A percentile compares a stretch with the other conserved stretches of the same genome.
Evolutionary conservation across 306 rosid genomes (phyloP).

Genomic region (Begonia peltatifolia): DNA sequence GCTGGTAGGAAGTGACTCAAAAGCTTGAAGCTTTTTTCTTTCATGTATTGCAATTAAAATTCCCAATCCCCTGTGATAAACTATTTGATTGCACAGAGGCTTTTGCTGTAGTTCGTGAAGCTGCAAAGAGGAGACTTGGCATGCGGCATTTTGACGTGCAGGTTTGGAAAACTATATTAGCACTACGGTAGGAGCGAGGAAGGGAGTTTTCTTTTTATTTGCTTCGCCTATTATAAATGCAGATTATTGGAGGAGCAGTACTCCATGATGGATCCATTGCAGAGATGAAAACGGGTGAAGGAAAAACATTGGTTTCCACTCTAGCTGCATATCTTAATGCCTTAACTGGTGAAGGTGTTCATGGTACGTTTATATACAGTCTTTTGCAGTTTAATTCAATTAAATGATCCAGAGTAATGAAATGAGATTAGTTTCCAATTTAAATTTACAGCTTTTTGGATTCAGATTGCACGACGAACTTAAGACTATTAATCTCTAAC

Average conservation of each 20-base stretch:
- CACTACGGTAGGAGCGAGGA: too few relatives aligned
- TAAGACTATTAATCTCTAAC: too few relatives aligned
- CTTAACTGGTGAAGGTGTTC: constrained; percentile 85
- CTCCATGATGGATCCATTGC: constrained; percentile 97
- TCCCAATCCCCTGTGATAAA: too few relatives aligned
- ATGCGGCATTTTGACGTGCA: constrained; percentile 99
- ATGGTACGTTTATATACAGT: constrained; percentile 30
- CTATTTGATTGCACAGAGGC: constrained; percentile 43
- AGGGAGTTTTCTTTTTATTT: neutral
- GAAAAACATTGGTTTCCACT: constrained; percentile 88
- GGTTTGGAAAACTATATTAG: constrained; percentile 15
- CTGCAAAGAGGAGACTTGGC: constrained; percentile 81
- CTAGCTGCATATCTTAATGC: constrained; percentile 93
- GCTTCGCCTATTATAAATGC: constrained; percentile 14
- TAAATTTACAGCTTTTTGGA: too few relatives aligned
- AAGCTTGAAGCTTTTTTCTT: too few relatives aligned
- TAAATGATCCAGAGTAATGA: neutral
- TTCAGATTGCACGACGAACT: too few relatives aligned
- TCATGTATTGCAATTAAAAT: too few relatives aligned
- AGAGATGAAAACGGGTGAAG: constrained; percentile 98
- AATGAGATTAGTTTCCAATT: neutral
- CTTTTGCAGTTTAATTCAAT: too few relatives aligned
- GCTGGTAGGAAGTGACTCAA: constrained; percentile 31
- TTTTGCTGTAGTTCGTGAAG: constrained; percentile 96
- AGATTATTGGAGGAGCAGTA: constrained; percentile 97